These are phyloP conservation scores for Drechslerella dactyloides DNA, from an alignment of 2,329 filamentous ascomycete genomes.

Conservation along the genomic window DNA sequence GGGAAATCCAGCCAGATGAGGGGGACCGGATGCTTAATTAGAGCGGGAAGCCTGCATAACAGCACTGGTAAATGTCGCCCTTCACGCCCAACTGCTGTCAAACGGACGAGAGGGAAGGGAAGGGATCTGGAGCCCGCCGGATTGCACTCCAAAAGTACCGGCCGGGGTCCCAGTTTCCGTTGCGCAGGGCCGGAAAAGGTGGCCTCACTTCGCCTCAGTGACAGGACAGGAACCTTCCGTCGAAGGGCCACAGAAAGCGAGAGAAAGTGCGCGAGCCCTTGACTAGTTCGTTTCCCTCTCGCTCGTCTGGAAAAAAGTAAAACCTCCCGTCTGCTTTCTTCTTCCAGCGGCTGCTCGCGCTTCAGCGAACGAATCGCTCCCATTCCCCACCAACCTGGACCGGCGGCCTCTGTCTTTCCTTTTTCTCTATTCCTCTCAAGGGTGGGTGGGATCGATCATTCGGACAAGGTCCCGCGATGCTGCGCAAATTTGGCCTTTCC, in stretches of 20 bases:
- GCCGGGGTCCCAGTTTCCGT: conserved; percentile 12
- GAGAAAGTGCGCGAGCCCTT: background rate
- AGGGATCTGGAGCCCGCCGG: conserved; percentile 2
- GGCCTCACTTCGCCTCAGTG: conserved; percentile 6
- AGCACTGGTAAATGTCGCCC: background rate
- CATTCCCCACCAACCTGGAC: conserved; percentile 48
- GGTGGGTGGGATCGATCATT: conserved; percentile 16
- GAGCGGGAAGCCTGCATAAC: conserved; percentile 39
- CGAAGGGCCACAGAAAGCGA: conserved; percentile 5
- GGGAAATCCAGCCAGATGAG: conserved; percentile 32
- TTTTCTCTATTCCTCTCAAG: conserved; percentile 32
- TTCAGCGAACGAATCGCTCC: conserved; percentile 49
- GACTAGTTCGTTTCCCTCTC: background rate
- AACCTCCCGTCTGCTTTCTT: conserved; percentile 30
- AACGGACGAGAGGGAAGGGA: background rate
- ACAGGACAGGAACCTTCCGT: conserved; percentile 6
- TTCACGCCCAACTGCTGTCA: background rate
- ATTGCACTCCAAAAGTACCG: conserved; percentile 1
- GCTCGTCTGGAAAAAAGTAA: background rate
- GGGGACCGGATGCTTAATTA: conserved; percentile 43
- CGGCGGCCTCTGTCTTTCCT: conserved; percentile 18
- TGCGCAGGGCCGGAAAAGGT: background rate
- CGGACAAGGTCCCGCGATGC: conserved; percentile 29
- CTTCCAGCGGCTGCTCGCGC: conserved; percentile 49
- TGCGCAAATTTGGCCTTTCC: conserved; percentile 49